Evolutionary conservation across 495 filamentous ascomycete genomes (phyloP), one percentile per base, ranked within the genome.

Genomic region (Acidomyces sp.): DNA sequence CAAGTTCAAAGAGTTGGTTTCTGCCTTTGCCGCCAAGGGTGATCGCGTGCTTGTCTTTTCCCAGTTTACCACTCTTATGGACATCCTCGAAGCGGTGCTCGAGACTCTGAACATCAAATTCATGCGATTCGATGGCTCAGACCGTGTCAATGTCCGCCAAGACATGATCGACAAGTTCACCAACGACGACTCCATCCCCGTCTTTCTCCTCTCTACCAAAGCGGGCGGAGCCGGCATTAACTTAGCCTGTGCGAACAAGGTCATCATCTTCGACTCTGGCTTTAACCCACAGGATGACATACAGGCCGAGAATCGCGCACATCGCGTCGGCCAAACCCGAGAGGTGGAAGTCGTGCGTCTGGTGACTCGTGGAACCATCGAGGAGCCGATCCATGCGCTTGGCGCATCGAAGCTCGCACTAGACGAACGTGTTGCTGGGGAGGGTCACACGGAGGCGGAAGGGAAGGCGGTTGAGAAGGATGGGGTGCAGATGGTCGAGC

Each of bases 211-310:
- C 1, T 88, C 82, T 1, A 97, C 90, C 5, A 88, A 83, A 44
- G 85, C 90, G 6, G 90, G 90, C 15, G 90, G 90, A 25, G 85
- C 87, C 2, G 90, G 90, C 12, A 93, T 97, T 62, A 97, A 97
- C 60, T 59, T 97, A 23, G 84, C 85, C 10, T 82, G 78, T 29
- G 92, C 90, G 2, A 96, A 96, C 63, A 95, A 93, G 65, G 87
- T 97, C 45, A 74, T 97, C 57, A 88, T 97, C 53, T 95, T 96
- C 55, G 90, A 97, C 59, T 82, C 80, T 37, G 79, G 73, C 21
- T 95, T 96, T 61, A 97, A 97, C 51, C 90, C 90, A 0, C 90
- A 97, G 57, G 86, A 95, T 41, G 90, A 97, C 54, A 71, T 90
- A 1, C 90, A 97, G 58, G 90, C 90, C 0, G 87, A 94, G 62